phyloP scores from a whole-genome alignment of 1,284 basidiomycete species.

The Ustilago tritici region DNA sequence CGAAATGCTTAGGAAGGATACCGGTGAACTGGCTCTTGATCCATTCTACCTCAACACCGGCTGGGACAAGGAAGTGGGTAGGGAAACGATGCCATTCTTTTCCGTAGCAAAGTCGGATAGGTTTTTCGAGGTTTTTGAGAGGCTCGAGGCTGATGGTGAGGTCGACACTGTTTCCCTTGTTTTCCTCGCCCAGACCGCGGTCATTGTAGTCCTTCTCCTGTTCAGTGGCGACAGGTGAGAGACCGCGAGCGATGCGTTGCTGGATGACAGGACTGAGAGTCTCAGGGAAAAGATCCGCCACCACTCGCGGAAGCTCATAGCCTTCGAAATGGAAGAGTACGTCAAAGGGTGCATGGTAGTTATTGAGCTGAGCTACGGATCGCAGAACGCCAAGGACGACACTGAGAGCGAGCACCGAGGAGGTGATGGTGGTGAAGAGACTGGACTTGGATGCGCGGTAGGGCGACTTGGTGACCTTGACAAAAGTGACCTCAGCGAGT shows the following conservation, averaged over 20 bases:
- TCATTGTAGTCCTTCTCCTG: conserved; percentile 51
- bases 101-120: conserved; percentile 78
- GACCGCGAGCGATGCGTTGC: conserved; percentile 34
- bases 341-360: conserved; percentile 90
- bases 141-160: conserved; percentile 31
- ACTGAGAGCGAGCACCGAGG: conserved; percentile 77
- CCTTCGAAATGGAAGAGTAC: conserved; percentile 80
- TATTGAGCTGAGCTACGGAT: conserved; percentile 82
- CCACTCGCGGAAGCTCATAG: conserved; percentile 81
- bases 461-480: conserved; percentile 55
- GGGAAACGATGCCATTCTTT: conserved; percentile 98
- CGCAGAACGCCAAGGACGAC: conserved; percentile 81
- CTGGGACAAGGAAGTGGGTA: conserved; percentile 86
- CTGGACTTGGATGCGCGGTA: conserved; percentile 52
- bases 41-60: conserved; percentile 84
- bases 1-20: conserved; percentile 86
- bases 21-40: conserved; percentile 90
- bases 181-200: conserved; percentile 31
- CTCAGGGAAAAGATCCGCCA: conserved; percentile 39
- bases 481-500: conserved; percentile 49
- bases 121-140: conserved; percentile 31
- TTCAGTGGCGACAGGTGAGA: conserved; percentile 33
- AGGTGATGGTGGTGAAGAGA: conserved; percentile 82
- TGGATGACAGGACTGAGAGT: conserved; percentile 31
- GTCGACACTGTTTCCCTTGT: conserved; percentile 31